phyloP scores from a whole-genome alignment of 495 filamentous ascomycete genomes.

The Acidomyces sp. region DNA sequence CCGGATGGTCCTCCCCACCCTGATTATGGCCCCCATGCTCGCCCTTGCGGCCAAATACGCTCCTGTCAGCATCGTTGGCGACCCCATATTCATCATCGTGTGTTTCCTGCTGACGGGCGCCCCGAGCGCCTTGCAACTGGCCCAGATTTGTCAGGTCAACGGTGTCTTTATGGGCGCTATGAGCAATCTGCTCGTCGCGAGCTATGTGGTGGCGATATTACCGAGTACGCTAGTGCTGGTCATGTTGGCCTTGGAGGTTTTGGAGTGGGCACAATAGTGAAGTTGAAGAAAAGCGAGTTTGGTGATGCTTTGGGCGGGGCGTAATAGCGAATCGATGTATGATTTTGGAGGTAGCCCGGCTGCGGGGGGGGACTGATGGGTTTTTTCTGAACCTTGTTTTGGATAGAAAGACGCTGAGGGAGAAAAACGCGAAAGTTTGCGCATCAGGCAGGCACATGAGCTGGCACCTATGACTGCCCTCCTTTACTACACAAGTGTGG shows the following conservation, averaged over 20 bases:
- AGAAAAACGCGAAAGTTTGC: no score
- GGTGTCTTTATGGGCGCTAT: slow-evolving; percentile 88
- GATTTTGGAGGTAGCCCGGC: no score
- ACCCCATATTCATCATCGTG: slow-evolving; percentile 95
- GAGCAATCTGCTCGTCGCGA: slow-evolving; percentile 87
- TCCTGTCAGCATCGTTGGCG: slow-evolving; percentile 85
- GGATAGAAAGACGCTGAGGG: no score
- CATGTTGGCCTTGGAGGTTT: slow-evolving; percentile 79
- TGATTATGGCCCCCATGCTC: slow-evolving; percentile 88
- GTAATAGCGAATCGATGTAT: no score
- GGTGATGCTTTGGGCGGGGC: no score
- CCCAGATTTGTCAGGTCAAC: slow-evolving; percentile 98
- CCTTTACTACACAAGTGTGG: no score
- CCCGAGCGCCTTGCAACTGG: slow-evolving; percentile 84
- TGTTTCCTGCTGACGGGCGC: slow-evolving; percentile 93
- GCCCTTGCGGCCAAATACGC: slow-evolving; percentile 86
- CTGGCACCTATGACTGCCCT: no score
- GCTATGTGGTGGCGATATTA: slow-evolving; percentile 94
- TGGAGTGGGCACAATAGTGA: slow-evolving; percentile 56
- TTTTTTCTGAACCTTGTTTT: no score
- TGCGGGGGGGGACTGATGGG: no score
- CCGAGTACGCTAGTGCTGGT: slow-evolving; percentile 86
- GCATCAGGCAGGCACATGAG: no score
- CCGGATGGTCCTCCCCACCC: slow-evolving; percentile 81
- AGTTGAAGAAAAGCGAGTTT: no score